phyloP scores from a whole-genome alignment of 192 early-diverging fungal genomes.

The Podila horticola region DNA sequence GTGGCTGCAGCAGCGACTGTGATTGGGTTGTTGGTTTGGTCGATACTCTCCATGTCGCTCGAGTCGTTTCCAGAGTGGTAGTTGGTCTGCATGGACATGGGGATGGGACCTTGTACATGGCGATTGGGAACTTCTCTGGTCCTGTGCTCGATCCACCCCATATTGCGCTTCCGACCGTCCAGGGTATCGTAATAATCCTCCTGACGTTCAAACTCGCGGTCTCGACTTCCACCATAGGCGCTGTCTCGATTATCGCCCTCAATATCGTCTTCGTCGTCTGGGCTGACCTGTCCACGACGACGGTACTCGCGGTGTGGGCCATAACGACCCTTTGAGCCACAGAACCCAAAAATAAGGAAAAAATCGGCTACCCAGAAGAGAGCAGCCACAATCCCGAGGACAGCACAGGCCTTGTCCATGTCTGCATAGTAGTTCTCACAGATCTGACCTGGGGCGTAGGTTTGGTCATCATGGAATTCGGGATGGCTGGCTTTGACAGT shows the following conservation, averaged over 20 bases:
- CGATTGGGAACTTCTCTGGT: constrained; percentile 4
- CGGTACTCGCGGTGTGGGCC: neutral
- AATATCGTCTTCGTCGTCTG: neutral
- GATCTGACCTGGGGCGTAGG: constrained; percentile 4
- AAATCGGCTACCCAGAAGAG: constrained; percentile 35
- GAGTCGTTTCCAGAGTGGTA: neutral
- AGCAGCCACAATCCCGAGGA: constrained; percentile 22
- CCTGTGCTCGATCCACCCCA: constrained; percentile 5
- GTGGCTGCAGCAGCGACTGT: neutral
- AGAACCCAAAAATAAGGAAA: constrained; percentile 30
- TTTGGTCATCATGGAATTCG: constrained; percentile 13
- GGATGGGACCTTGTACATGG: constrained; percentile 17
- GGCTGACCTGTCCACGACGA: neutral
- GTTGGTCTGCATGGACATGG: constrained; percentile 9
- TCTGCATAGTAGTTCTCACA: constrained; percentile 27
- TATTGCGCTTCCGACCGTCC: constrained; percentile 8
- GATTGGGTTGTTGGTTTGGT: neutral
- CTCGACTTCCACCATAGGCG: neutral
- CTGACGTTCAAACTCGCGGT: neutral
- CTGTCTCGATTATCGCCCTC: constrained; percentile 2
- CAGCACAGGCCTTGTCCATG: constrained; percentile 29
- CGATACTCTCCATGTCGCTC: neutral
- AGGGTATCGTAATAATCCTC: constrained; percentile 16
- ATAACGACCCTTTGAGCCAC: constrained; percentile 13
- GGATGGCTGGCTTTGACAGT: neutral